phyloP scores from a whole-genome alignment of 768 basidiomycete genomes.

The Termitomyces bulborhizus region DNA sequence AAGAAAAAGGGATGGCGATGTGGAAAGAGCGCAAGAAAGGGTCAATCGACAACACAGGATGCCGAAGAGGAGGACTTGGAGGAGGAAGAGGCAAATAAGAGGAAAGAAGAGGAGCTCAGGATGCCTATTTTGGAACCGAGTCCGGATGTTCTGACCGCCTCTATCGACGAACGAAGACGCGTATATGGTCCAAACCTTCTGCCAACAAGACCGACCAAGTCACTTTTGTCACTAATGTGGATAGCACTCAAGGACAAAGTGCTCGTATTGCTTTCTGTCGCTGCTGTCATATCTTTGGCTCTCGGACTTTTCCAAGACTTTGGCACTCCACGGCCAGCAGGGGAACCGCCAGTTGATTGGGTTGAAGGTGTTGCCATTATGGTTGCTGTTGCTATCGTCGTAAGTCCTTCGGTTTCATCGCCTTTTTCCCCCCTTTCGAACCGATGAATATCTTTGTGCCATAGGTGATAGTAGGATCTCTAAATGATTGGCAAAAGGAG shows the following conservation, averaged over 20 bases:
- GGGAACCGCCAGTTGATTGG: slow-evolving; percentile 87
- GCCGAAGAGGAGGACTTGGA: slow-evolving; percentile 3
- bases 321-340: slow-evolving; percentile 53
- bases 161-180: slow-evolving; percentile 52
- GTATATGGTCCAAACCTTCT: slow-evolving; percentile 76
- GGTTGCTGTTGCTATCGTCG: slow-evolving; percentile 70
- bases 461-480: slow-evolving; percentile 82
- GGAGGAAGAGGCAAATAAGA: slow-evolving; percentile 10
- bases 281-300: slow-evolving; percentile 88
- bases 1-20: slow-evolving; percentile 10
- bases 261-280: slow-evolving; percentile 82
- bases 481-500: slow-evolving; percentile 99
- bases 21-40: slow-evolving; percentile 17
- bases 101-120: slow-evolving; percentile 30
- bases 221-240: slow-evolving; percentile 76
- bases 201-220: slow-evolving; percentile 64
- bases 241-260: slow-evolving; percentile 87
- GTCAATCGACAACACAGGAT: slow-evolving; percentile 23
- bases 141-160: slow-evolving; percentile 27
- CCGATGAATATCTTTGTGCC: slow-evolving; percentile 8
- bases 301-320: slow-evolving; percentile 94
- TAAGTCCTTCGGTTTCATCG: slow-evolving; percentile 24
- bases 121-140: slow-evolving; percentile 28
- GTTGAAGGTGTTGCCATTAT: slow-evolving; percentile 90
- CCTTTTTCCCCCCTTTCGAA: neutral